A percentile compares a stretch with the other conserved stretches of the same genome.
phyloP scores from a whole-genome alignment of 2,329 filamentous ascomycete species.

The Arthrobotrys sphaeroides region DNA sequence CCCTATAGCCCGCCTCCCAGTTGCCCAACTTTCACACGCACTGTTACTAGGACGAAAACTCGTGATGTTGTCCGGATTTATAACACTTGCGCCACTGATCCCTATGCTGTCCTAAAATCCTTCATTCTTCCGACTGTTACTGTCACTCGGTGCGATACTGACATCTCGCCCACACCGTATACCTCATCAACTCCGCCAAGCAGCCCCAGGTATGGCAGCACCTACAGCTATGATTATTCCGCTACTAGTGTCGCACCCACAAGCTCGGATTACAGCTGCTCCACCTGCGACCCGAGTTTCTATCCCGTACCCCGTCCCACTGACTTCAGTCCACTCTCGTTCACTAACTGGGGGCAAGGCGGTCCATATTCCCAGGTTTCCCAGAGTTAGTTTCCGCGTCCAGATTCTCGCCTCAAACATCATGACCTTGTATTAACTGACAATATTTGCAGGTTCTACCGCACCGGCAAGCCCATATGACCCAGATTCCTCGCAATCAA shows the following conservation, averaged over 20 bases:
- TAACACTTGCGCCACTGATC: conserved; percentile 32
- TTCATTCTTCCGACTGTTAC: conserved; percentile 38
- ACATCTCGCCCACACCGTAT: background rate
- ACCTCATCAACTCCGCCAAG: background rate
- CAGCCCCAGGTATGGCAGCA: background rate
- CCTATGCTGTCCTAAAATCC: conserved; percentile 35
- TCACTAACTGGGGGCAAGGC: conserved; percentile 34
- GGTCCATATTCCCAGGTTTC: background rate
- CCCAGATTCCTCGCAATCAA: background rate
- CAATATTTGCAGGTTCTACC: background rate
- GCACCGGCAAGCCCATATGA: conserved; percentile 1
- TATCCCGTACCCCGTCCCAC: conserved; percentile 16
- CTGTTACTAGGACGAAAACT: conserved; percentile 35
- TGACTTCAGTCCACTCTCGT: conserved; percentile 17
- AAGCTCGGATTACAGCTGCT: conserved; percentile 9
- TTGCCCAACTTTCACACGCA: background rate
- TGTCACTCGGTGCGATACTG: conserved; percentile 20
- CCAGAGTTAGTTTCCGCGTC: background rate
- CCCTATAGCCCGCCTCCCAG: background rate
- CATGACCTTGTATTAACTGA: background rate
- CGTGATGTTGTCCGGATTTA: conserved; percentile 33
- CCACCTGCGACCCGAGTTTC: conserved; percentile 16
- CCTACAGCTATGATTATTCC: background rate
- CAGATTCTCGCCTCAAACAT: background rate
- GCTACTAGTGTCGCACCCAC: background rate